phyloP scores from a whole-genome alignment of 345 rosid species.

The Linum lewisii region DNA sequence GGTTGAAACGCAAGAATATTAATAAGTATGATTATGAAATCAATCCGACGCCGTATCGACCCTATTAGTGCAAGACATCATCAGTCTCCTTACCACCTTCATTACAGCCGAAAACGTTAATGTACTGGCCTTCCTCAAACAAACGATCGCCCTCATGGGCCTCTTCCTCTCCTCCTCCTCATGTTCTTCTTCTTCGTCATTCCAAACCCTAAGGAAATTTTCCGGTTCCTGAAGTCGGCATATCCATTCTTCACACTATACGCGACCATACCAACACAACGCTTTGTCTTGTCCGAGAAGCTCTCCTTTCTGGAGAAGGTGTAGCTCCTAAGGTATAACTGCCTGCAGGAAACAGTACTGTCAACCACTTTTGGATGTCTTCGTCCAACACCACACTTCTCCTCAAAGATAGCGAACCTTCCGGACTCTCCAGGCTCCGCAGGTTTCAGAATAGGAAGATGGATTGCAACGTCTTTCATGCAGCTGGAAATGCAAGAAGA shows the following conservation, averaged over 20 bases:
- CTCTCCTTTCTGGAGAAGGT: constrained; percentile 29
- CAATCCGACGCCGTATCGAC: not conserved
- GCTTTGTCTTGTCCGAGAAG: constrained; percentile 24
- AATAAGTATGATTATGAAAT: no score
- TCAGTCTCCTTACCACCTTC: not conserved
- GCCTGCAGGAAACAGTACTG: constrained; percentile 37
- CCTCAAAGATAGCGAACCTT: constrained; percentile 12
- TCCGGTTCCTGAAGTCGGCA: not conserved
- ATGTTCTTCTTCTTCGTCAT: not conserved
- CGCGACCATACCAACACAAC: constrained; percentile 21
- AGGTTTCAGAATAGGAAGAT: constrained; percentile 25
- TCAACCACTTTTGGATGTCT: constrained; percentile 23
- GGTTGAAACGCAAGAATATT: no score
- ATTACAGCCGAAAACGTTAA: not conserved
- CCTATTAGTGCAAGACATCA: constrained; percentile 5
- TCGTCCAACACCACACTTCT: not conserved
- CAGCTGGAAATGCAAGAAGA: not conserved
- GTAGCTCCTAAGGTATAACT: constrained; percentile 43
- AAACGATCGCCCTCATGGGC: not conserved
- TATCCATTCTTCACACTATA: constrained; percentile 9
- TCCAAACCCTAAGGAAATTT: no score
- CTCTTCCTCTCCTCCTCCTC: not conserved
- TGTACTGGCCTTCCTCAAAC: not conserved
- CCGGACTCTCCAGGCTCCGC: constrained; percentile 19
- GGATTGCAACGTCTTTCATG: constrained; percentile 1